These are phyloP conservation scores for Phytophthora parvispora DNA, from an alignment of 352 stramenopile species.

Conservation along the genomic window DNA sequence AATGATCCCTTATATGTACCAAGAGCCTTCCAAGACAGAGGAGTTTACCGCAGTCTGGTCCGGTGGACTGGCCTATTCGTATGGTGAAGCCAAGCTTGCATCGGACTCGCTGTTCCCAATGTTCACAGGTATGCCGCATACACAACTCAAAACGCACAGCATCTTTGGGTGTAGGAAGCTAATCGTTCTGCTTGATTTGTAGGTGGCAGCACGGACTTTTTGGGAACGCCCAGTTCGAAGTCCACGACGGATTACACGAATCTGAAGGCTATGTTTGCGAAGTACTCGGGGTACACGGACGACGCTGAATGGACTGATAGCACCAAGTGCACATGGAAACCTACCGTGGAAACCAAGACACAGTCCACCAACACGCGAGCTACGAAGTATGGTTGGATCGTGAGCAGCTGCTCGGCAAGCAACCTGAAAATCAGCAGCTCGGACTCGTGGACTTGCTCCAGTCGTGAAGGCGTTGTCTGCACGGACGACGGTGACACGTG, in stretches of 20 bases:
- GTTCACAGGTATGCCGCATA: constrained; percentile 66
- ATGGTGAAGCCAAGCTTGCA: constrained; percentile 83
- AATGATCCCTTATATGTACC: constrained; percentile 88
- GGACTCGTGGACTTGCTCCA: constrained; percentile 81
- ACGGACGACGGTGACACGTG: constrained; percentile 69
- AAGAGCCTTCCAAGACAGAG: constrained; percentile 69
- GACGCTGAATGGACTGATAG: constrained; percentile 62
- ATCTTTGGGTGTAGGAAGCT: constrained; percentile 7
- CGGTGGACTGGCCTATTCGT: constrained; percentile 87
- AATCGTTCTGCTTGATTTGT: constrained; percentile 12
- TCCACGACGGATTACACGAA: constrained; percentile 77
- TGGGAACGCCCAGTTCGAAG: constrained; percentile 69
- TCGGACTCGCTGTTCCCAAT: constrained; percentile 81
- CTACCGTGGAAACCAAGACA: constrained; percentile 63
- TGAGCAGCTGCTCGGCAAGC: constrained; percentile 61
- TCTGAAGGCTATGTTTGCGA: constrained; percentile 74
- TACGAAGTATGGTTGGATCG: constrained; percentile 69
- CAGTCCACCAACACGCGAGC: constrained; percentile 67
- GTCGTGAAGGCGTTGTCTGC: constrained; percentile 79
- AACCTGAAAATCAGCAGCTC: constrained; percentile 64
- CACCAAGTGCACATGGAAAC: constrained; percentile 76
- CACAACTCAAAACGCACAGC: not conserved
- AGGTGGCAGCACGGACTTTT: constrained; percentile 75
- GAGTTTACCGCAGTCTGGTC: constrained; percentile 86
- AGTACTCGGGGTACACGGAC: constrained; percentile 67